Conservation (phyloP, 441 rosid genomes). For the Croton laevigatus region DNA sequence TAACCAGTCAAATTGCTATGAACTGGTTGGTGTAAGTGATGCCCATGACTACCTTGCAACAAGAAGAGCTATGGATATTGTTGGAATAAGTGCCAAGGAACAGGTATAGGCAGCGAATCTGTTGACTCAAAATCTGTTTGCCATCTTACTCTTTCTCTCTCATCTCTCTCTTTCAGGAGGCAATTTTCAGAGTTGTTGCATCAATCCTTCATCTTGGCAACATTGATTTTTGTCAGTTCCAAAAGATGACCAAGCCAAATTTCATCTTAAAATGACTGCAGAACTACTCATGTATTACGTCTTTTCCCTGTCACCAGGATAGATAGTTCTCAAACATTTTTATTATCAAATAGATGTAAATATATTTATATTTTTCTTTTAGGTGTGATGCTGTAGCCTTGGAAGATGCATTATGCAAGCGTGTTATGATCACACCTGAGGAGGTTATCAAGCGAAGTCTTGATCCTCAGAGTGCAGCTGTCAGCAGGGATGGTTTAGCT, state of each 20-base stretch:
- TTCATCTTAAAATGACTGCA: slow-evolving; percentile 85
- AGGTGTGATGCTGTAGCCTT: slow-evolving; percentile 69
- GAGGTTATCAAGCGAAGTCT: slow-evolving; percentile 82
- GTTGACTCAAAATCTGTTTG: slow-evolving; percentile 9
- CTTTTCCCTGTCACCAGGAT: slow-evolving; percentile 10
- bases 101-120: slow-evolving; percentile 48
- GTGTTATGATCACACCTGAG: slow-evolving; percentile 90
- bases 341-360: neutral
- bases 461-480: slow-evolving; percentile 76
- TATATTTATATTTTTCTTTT: slow-evolving; percentile 19
- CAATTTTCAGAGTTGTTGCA: slow-evolving; percentile 95
- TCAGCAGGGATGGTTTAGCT: slow-evolving; percentile 82
- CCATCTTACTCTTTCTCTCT: slow-evolving; percentile 24
- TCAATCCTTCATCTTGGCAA: slow-evolving; percentile 90
- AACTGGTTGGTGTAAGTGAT: slow-evolving; percentile 80
- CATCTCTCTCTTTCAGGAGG: slow-evolving; percentile 54
- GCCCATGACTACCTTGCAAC: slow-evolving; percentile 93
- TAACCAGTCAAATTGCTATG: slow-evolving; percentile 85
- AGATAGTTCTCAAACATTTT: slow-evolving; percentile 10
- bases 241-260: slow-evolving; percentile 72
- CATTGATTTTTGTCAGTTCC: slow-evolving; percentile 80
- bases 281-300: slow-evolving; percentile 81
- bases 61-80: slow-evolving; percentile 91
- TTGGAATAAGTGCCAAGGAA: slow-evolving; percentile 83
- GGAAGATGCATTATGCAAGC: slow-evolving; percentile 86